A percentile compares a stretch with the other conserved stretches of the same genome.
Evolutionary conservation across 345 rosid genomes (phyloP).

Genomic region (Raphanus sativus): DNA sequence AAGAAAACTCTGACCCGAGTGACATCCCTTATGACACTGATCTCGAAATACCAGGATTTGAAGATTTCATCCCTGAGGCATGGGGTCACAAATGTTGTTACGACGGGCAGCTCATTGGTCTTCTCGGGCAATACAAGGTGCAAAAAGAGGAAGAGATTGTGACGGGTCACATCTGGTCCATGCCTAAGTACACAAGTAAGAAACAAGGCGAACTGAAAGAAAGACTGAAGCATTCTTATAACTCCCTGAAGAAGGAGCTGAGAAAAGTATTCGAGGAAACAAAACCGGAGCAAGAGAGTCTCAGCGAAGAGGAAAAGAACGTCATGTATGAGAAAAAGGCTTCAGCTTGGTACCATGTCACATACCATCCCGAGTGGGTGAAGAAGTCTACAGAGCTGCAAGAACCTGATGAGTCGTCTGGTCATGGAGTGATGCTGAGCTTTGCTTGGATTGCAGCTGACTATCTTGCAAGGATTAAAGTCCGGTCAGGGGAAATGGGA

Average conservation of each 20-base stretch:
- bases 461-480: conserved; percentile 80
- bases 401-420: conserved; percentile 40
- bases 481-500: conserved; percentile 38
- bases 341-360: conserved; percentile 90
- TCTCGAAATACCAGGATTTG: conserved; percentile 63
- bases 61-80: conserved; percentile 59
- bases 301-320: conserved; percentile 61
- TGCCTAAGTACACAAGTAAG: conserved; percentile 67
- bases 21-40: conserved; percentile 62
- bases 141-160: conserved; percentile 87
- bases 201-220: conserved; percentile 79
- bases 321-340: conserved; percentile 67
- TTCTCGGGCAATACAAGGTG: conserved; percentile 51
- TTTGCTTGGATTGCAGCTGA: conserved; percentile 93
- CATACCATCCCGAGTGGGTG: conserved; percentile 77
- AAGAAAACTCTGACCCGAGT: conserved; percentile 35
- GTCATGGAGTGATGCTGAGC: conserved; percentile 53
- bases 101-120: conserved; percentile 73
- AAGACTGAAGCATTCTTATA: conserved; percentile 70
- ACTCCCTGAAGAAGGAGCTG: conserved; percentile 69
- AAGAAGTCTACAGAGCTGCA: conserved; percentile 53
- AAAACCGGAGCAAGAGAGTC: conserved; percentile 46
- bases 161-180: conserved; percentile 94
- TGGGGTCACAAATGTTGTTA: conserved; percentile 78
- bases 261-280: conserved; percentile 59